Conservation (phyloP, 108 stramenopile genomes). For the Conticribra weissflogii region DNA sequence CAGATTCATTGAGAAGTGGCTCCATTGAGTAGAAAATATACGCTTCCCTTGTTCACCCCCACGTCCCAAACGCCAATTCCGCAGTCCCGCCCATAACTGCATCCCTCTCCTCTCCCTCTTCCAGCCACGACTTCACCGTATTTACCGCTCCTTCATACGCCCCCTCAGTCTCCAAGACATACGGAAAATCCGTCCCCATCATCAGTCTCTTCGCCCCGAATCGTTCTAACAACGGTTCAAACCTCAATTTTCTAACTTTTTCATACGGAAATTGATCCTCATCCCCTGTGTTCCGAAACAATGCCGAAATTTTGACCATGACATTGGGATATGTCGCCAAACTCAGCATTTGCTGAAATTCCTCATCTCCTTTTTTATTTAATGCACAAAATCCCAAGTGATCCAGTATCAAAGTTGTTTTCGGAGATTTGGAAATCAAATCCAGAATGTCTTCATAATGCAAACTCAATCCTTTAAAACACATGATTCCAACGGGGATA, state of each 20-base stretch:
- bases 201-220: slow-evolving; percentile 81
- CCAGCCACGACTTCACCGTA: slow-evolving; percentile 68
- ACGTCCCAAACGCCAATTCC: slow-evolving; percentile 63
- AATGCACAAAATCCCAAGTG: slow-evolving; percentile 88
- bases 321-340: slow-evolving; percentile 77
- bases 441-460: slow-evolving; percentile 72
- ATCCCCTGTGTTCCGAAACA: slow-evolving; percentile 74
- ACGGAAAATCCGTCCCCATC: slow-evolving; percentile 89
- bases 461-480: slow-evolving; percentile 82
- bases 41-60: slow-evolving; percentile 17
- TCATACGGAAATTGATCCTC: slow-evolving; percentile 55
- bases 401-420: slow-evolving; percentile 79
- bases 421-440: slow-evolving; percentile 62
- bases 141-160: slow-evolving; percentile 63
- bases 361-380: slow-evolving; percentile 58
- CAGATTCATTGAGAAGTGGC: not conserved
- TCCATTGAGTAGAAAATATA: not conserved
- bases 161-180: slow-evolving; percentile 70
- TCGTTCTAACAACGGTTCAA: slow-evolving; percentile 65
- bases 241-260: slow-evolving; percentile 57
- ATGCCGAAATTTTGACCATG: slow-evolving; percentile 78
- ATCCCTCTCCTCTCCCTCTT: slow-evolving; percentile 37
- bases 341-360: slow-evolving; percentile 67
- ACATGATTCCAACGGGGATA: slow-evolving; percentile 89
- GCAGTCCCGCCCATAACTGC: slow-evolving; percentile 74